A percentile compares a stretch with the other conserved stretches of the same genome.
Evolutionary conservation across 148 eudicot species (phyloP).

Genomic region (Diospyros kaki): DNA sequence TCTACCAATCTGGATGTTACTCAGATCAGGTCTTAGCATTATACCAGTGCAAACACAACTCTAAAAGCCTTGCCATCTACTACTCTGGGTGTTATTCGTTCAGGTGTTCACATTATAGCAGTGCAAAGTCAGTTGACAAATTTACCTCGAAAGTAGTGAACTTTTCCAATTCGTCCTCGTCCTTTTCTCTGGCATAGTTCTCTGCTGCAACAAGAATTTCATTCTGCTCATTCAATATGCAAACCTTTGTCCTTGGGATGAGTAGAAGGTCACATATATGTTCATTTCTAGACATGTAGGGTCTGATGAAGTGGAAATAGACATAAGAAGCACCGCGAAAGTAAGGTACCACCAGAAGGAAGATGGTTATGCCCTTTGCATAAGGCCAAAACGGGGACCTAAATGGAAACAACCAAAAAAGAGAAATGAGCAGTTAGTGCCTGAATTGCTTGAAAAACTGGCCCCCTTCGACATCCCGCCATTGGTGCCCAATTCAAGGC

Average conservation of each 20-base stretch:
- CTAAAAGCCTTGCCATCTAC: slow-evolving; percentile 4
- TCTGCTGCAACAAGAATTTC: slow-evolving; percentile 6
- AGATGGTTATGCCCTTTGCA: slow-evolving; percentile 21
- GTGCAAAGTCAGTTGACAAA: neutral
- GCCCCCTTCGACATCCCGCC: too few species aligned
- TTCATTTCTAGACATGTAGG: slow-evolving; percentile 7
- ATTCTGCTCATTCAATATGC: neutral
- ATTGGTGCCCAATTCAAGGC: too few species aligned
- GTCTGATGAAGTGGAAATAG: slow-evolving; percentile 14
- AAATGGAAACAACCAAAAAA: slow-evolving; percentile 2
- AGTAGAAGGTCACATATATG: neutral
- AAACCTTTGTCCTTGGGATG: neutral
- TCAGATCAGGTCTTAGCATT: neutral
- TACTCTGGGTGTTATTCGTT: neutral
- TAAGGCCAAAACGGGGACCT: slow-evolving; percentile 26
- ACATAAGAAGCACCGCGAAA: slow-evolving; percentile 20
- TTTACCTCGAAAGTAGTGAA: slow-evolving; percentile 13
- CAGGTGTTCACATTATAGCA: neutral
- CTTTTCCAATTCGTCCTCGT: slow-evolving; percentile 5
- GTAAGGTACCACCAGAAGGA: slow-evolving; percentile 22
- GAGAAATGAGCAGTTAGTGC: neutral
- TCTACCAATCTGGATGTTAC: too few species aligned
- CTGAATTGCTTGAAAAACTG: too few species aligned
- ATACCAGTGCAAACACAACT: neutral
- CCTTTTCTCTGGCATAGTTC: neutral